Percentiles rank a stretch among this genome's conserved stretches.
These are phyloP conservation scores for Aphanomyces cochlioides DNA, from an alignment of 352 stramenopile genomes.

Conservation along the genomic window DNA sequence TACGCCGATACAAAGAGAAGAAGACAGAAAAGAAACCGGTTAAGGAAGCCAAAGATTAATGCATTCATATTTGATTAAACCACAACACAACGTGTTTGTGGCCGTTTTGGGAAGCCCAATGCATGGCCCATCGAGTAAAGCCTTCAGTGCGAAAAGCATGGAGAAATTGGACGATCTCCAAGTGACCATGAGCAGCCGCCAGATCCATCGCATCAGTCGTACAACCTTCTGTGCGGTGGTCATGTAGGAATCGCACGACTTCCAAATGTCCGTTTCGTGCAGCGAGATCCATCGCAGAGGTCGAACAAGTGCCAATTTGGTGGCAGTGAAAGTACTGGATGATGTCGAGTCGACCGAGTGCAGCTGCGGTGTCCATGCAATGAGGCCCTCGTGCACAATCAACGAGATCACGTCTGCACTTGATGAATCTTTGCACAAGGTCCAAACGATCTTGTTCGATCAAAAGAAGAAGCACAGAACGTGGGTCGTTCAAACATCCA, in stretches of 20 bases:
- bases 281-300: constrained; percentile 35
- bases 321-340: constrained; percentile 34
- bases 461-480: background rate
- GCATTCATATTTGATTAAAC: background rate
- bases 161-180: constrained; percentile 39
- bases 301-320: constrained; percentile 34
- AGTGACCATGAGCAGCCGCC: constrained; percentile 30
- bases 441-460: background rate
- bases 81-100: background rate
- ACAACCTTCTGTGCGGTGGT: constrained; percentile 33
- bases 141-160: constrained; percentile 58
- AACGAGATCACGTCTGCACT: background rate
- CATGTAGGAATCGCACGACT: constrained; percentile 38
- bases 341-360: constrained; percentile 34
- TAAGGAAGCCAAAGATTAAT: constrained; percentile 44
- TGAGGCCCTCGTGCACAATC: background rate
- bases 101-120: constrained; percentile 44
- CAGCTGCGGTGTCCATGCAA: constrained; percentile 38
- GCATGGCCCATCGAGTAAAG: constrained; percentile 68
- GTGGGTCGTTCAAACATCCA: constrained; percentile 2
- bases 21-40: constrained; percentile 46
- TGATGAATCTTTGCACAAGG: background rate
- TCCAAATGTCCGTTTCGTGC: constrained; percentile 37
- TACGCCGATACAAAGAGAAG: constrained; percentile 47
- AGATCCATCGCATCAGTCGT: constrained; percentile 34